Conservation (phyloP, 1,284 basidiomycete species). For the Ustilago bromivora region DNA sequence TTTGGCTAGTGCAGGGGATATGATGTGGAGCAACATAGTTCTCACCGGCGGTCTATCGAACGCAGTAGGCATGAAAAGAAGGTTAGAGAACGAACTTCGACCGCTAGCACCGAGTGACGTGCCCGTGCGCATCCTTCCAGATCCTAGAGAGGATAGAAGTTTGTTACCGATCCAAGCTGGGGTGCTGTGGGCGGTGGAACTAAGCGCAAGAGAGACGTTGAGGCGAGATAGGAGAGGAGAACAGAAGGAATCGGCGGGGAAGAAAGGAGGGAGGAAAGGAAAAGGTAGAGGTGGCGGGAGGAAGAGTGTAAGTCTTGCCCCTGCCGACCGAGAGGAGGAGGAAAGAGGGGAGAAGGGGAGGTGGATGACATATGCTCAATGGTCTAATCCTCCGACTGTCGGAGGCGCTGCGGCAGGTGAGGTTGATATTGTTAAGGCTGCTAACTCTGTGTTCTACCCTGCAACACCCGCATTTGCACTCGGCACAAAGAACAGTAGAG, state of each 20-base stretch:
- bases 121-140: slow-evolving; percentile 25
- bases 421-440: slow-evolving; percentile 16
- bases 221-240: slow-evolving; percentile 4
- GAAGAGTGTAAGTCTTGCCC: neutral
- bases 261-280: slow-evolving; percentile 16
- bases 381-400: slow-evolving; percentile 8
- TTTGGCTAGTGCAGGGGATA: slow-evolving; percentile 75
- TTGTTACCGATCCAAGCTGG: slow-evolving; percentile 12
- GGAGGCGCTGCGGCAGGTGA: slow-evolving; percentile 2
- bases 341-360: slow-evolving; percentile 1
- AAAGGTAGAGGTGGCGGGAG: neutral
- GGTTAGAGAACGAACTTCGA: slow-evolving; percentile 73
- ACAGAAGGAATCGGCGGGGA: neutral
- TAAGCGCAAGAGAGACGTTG: slow-evolving; percentile 3
- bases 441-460: slow-evolving; percentile 27
- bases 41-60: slow-evolving; percentile 85
- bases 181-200: slow-evolving; percentile 16
- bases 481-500: neutral
- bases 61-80: slow-evolving; percentile 79
- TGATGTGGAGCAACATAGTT: slow-evolving; percentile 94
- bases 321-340: neutral
- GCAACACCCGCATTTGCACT: neutral
- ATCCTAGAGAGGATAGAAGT: slow-evolving; percentile 5
- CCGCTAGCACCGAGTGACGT: slow-evolving; percentile 50
- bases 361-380: slow-evolving; percentile 41